phyloP scores from a whole-genome alignment of 495 filamentous ascomycete species.

The Talaromyces ruber region DNA sequence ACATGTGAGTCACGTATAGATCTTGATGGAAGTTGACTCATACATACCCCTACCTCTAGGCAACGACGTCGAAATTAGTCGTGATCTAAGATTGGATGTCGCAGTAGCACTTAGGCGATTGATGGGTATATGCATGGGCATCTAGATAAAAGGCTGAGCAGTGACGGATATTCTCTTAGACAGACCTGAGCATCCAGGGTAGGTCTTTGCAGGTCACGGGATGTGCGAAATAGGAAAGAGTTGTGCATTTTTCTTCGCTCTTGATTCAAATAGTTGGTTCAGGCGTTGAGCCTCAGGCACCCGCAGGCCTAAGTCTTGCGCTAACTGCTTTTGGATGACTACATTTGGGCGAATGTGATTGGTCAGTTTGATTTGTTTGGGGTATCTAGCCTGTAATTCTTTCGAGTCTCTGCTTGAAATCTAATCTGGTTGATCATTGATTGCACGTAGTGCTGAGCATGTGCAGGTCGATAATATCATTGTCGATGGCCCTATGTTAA shows the following conservation, averaged over 20 bases:
- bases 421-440: background rate
- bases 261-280: background rate
- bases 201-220: constrained; percentile 3
- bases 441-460: background rate
- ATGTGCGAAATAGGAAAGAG: background rate
- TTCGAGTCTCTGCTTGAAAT: background rate
- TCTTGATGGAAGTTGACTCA: background rate
- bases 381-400: background rate
- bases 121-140: background rate
- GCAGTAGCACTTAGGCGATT: background rate
- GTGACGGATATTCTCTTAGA: background rate
- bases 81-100: background rate
- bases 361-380: background rate
- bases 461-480: background rate
- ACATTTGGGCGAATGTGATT: background rate
- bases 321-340: background rate
- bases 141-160: background rate
- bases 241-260: background rate
- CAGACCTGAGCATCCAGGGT: background rate
- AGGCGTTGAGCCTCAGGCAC: background rate
- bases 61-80: background rate
- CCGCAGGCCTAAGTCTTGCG: background rate
- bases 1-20: background rate
- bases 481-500: background rate
- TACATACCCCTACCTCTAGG: background rate